Base-by-base conservation (phyloP, 805 yeast species). In the Lipomyces chichibuensis region DNA sequence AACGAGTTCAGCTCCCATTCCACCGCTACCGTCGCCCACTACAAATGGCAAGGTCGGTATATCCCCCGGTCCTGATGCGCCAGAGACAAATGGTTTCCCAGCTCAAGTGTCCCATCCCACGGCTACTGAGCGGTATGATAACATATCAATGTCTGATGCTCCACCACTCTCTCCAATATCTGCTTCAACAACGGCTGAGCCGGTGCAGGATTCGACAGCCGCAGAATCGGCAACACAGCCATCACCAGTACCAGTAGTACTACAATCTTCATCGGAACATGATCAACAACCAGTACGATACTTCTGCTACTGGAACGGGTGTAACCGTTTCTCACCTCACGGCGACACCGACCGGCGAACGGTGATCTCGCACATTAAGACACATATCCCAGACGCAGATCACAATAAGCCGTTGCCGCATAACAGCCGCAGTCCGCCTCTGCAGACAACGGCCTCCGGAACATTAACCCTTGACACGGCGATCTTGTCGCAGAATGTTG, bases 351-450 rank as follows among this genome's bases (percentile, higher is more conserved):
- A 66, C 58, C 65, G 73, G 20, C 54, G 64, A 20, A 59, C 37
- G 17, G 65, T 72, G 25, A 59, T 63, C 8, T 65, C 70, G 13
- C 74, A 72, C 33, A 56, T 72, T 17, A 60, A 65, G 46, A 70
- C 74, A 3, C 74, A 72, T 29, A 59, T 72, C 32, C 73, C 71
- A n/a, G 72, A 71, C 51, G 43, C 70, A n/a, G 55, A 63, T 54
- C 8, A 57, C 32, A 69, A 65, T 53, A 46, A 55, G 27, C 64
- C 72, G 2, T 25, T 62, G 23, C 65, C 67, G 29, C 33, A 57
- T 59, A 25, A 61, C 56, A 35, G 32, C 43, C 60, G 59, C 14
- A 39, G 46, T 17, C 59, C 39, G 20, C 52, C 33, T 51, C 60
- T 7, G 51, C 35, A 32, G 39, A 29, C 52, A 7, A 11, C 56